phyloP scores from a whole-genome alignment of 768 basidiomycete species.

The Multifurca ochricompacta region DNA sequence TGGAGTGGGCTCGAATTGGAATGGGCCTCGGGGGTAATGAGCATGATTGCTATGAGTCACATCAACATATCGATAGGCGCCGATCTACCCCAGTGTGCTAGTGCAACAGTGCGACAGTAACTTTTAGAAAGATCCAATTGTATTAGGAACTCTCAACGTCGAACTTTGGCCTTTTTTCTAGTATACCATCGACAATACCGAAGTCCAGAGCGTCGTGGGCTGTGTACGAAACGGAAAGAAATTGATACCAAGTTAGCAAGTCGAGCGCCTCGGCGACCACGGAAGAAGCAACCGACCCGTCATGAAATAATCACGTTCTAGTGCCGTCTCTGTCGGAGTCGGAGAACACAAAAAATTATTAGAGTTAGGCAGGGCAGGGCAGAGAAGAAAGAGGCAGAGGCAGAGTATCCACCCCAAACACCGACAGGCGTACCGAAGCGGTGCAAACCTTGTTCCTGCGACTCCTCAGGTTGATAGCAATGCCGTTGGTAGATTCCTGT shows the following conservation, averaged over 20 bases:
- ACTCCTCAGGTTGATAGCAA: slow-evolving; percentile 63
- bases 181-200: slow-evolving; percentile 88
- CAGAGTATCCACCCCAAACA: slow-evolving; percentile 16
- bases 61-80: background rate
- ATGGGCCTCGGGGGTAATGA: background rate
- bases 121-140: background rate
- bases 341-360: slow-evolving; percentile 21
- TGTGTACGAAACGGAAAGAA: slow-evolving; percentile 30
- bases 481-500: slow-evolving; percentile 88
- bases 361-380: slow-evolving; percentile 16
- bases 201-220: slow-evolving; percentile 86
- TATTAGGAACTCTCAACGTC: slow-evolving; percentile 27
- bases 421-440: slow-evolving; percentile 62
- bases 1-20: background rate
- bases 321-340: slow-evolving; percentile 56
- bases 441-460: slow-evolving; percentile 49
- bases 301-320: slow-evolving; percentile 96
- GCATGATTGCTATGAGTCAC: background rate
- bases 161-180: slow-evolving; percentile 64
- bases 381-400: too few species aligned
- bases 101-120: background rate
- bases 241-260: slow-evolving; percentile 21
- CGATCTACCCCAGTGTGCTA: background rate
- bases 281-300: slow-evolving; percentile 45
- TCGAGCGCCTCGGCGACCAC: slow-evolving; percentile 18